Evolutionary conservation across 306 rosid species (phyloP), one percentile per base, ranked within the genome.

Genomic region (Sechiopsis laciniata): DNA sequence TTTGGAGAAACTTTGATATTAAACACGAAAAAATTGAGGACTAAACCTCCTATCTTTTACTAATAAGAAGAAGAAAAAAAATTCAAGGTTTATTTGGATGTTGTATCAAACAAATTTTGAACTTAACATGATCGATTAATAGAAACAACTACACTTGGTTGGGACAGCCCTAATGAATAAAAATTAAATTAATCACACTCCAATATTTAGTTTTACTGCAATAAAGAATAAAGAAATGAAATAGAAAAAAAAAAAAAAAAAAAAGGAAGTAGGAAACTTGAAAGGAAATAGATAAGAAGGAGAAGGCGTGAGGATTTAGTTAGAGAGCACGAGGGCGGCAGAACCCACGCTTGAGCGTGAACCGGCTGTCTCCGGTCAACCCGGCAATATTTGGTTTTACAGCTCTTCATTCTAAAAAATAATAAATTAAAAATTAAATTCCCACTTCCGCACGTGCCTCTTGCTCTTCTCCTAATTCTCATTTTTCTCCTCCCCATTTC

Each of bases 311-410:
- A 59, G 45, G 45, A 37, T 37, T 37, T 37, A 7, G 45, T 37
- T 5, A 85, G 77, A 78, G 61, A 35, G 69, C 50, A 48, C 16
- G 71, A 82, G 81, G 73, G 73, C 37, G 73, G 78, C 84, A 85
- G 80, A 68, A 73, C 79, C 81, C 83, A 80, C 75, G 72, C 81
- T 76, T 46, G 45, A 56, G 29, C 66, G 70, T 51, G 87, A 88
- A 84, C 82, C 74, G 66, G 8, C 73, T 91, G 94, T 89, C 90
- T 72, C 96, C 84, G 75, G 97, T 91, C 97, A 91, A 91, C 94
- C 88, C 45, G 82, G 84, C 96, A 87, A 74, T 65, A 42, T 19
- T 42, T 66, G 72, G n/a, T 66, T 66, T 32, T 42, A 66, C 72
- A 66, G 29, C 53, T 17, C 55, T 10, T 11, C 17, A n/a, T 15